phyloP scores from a whole-genome alignment of 2,329 filamentous ascomycete species.

The Clarireedia hainanense region DNA sequence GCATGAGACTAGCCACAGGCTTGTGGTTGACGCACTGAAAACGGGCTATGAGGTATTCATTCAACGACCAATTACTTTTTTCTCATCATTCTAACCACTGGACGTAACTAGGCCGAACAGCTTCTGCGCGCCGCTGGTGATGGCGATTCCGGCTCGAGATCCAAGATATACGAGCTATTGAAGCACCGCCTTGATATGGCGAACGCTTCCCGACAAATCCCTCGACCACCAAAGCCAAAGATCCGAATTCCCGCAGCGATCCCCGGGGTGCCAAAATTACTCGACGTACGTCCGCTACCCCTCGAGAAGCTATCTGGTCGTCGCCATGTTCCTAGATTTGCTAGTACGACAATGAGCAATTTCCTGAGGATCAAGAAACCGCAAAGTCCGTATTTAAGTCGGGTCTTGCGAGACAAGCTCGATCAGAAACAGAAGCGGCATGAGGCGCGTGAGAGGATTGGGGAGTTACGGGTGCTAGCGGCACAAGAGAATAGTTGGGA shows the following conservation, averaged over 20 bases:
- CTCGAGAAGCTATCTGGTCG: conserved; percentile 39
- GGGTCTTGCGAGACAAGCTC: conserved; percentile 47
- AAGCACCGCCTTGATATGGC: conserved; percentile 19
- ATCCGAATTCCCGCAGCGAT: conserved; percentile 19
- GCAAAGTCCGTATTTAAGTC: conserved; percentile 51
- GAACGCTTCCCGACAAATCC: conserved; percentile 4
- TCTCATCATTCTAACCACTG: background rate
- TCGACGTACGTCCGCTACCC: conserved; percentile 44
- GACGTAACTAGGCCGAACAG: conserved; percentile 18
- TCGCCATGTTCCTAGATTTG: conserved; percentile 52
- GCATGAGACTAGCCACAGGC: conserved; percentile 47
- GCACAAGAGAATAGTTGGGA: conserved; percentile 47
- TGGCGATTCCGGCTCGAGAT: conserved; percentile 15
- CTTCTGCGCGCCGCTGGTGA: conserved; percentile 23
- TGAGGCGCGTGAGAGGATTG: conserved; percentile 32
- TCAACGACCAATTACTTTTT: background rate
- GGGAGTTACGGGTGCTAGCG: conserved; percentile 35
- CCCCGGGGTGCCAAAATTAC: conserved; percentile 35
- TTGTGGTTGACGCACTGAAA: conserved; percentile 54
- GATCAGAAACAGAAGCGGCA: conserved; percentile 36
- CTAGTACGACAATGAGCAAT: conserved; percentile 45
- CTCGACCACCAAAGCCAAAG: conserved; percentile 3
- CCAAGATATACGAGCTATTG: conserved; percentile 28
- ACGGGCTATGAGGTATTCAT: conserved; percentile 56
- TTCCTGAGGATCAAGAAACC: conserved; percentile 62